These are phyloP conservation scores for Trichoderma sp. DNA, from an alignment of 2,329 filamentous ascomycete species.

Conservation along the genomic window DNA sequence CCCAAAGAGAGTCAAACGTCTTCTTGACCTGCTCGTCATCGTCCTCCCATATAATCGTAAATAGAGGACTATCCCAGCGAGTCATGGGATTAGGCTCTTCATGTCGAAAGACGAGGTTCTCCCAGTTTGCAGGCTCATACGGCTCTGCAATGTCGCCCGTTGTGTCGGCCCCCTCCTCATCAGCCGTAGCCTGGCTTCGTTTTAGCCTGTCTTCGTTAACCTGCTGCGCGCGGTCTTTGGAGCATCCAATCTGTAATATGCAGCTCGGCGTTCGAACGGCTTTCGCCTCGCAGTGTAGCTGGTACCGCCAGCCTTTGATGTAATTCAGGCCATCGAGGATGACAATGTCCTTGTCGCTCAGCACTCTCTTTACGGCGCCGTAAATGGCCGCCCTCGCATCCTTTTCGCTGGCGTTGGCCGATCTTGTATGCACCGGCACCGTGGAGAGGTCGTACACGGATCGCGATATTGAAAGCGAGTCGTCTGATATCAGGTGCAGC, in stretches of 20 bases:
- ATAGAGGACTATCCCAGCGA: conserved; percentile 80
- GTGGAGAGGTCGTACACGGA: conserved; percentile 67
- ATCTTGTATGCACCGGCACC: conserved; percentile 60
- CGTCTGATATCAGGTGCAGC: conserved; percentile 72
- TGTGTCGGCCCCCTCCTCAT: background rate
- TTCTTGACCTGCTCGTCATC: conserved; percentile 54
- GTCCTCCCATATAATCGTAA: conserved; percentile 76
- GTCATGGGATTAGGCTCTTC: conserved; percentile 86
- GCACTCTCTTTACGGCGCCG: conserved; percentile 72
- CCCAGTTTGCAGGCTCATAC: conserved; percentile 62
- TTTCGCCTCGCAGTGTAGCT: conserved; percentile 82
- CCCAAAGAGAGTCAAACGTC: conserved; percentile 69
- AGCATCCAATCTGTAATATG: conserved; percentile 64
- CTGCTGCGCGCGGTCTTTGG: conserved; percentile 48
- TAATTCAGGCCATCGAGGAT: conserved; percentile 81
- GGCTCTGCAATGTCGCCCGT: conserved; percentile 35
- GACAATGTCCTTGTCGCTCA: conserved; percentile 72
- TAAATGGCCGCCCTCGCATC: conserved; percentile 75
- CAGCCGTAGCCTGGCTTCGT: conserved; percentile 9
- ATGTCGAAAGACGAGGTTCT: conserved; percentile 77
- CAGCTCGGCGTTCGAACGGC: conserved; percentile 73
- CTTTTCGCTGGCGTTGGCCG: conserved; percentile 74
- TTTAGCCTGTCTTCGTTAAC: conserved; percentile 62
- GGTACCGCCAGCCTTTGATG: conserved; percentile 87
- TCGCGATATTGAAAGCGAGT: conserved; percentile 66